Conservation (phyloP, 176 grass and related monocot species). For the Bromus sterilis region DNA sequence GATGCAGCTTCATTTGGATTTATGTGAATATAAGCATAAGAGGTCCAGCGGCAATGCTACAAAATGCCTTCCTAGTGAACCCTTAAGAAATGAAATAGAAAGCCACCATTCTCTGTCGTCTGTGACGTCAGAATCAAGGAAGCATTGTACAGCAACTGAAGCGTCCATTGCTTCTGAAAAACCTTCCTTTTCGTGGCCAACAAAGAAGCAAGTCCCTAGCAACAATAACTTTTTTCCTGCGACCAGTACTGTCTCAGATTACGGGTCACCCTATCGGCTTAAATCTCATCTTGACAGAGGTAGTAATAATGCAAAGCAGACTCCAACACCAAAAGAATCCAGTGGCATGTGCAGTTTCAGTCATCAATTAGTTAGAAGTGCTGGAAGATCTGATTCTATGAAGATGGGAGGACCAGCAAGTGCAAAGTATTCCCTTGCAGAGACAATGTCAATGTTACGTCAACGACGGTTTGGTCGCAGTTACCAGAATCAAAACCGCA, state of each 20-base stretch:
- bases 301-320: neutral
- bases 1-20: neutral
- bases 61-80: neutral
- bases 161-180: neutral
- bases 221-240: neutral
- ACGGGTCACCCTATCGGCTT: neutral
- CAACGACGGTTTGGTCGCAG: neutral
- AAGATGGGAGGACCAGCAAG: slow-evolving; percentile 3
- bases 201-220: neutral
- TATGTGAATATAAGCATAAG: slow-evolving; percentile 14
- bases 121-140: neutral
- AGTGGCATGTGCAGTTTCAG: neutral
- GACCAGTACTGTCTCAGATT: neutral
- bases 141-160: neutral
- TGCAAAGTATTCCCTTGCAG: slow-evolving; percentile 16
- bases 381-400: neutral
- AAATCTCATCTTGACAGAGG: neutral
- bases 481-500: neutral
- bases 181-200: neutral
- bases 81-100: neutral
- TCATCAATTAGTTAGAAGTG: slow-evolving; percentile 11
- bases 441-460: slow-evolving; percentile 21
- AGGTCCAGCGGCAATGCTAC: neutral
- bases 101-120: neutral
- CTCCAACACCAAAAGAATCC: neutral